Evolutionary conservation across 2,329 filamentous ascomycete species (phyloP).

Genomic region (Venturia asperata): DNA sequence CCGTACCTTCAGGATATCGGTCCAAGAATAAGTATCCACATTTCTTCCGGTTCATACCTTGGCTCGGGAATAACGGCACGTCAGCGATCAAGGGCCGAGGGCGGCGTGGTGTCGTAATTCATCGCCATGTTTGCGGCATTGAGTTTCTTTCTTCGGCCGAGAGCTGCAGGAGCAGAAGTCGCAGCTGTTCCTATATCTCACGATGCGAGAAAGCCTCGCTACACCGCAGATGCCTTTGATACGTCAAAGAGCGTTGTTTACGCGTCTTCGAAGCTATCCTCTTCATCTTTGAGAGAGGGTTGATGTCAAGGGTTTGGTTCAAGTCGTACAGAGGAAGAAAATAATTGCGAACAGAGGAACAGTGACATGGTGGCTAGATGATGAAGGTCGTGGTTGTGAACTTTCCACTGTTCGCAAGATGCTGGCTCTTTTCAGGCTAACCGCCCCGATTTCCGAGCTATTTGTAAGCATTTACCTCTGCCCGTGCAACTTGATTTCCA

Average conservation of each 20-base stretch:
- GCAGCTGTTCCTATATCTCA: no score
- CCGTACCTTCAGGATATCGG: not conserved
- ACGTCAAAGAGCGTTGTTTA: not conserved
- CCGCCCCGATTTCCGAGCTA: no score
- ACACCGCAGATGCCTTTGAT: not conserved
- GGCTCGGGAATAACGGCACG: conserved; percentile 8
- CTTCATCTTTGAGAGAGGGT: not conserved
- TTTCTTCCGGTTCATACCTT: not conserved
- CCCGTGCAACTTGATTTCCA: no score
- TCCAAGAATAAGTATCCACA: not conserved
- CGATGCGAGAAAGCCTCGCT: no score
- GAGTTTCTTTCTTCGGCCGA: not conserved
- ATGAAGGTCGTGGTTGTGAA: no score
- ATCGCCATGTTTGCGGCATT: not conserved
- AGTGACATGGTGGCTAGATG: no score
- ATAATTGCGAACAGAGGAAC: no score
- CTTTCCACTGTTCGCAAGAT: no score
- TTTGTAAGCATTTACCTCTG: no score
- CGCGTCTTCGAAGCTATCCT: not conserved
- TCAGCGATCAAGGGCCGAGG: conserved; percentile 1
- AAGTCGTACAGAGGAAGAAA: no score
- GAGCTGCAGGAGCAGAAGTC: not conserved
- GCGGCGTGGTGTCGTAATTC: not conserved
- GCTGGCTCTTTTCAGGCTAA: no score
- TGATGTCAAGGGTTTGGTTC: not conserved